These are phyloP conservation scores for Trichophyton rubrum DNA, from an alignment of 2,329 filamentous ascomycete genomes.

Conservation along the genomic window DNA sequence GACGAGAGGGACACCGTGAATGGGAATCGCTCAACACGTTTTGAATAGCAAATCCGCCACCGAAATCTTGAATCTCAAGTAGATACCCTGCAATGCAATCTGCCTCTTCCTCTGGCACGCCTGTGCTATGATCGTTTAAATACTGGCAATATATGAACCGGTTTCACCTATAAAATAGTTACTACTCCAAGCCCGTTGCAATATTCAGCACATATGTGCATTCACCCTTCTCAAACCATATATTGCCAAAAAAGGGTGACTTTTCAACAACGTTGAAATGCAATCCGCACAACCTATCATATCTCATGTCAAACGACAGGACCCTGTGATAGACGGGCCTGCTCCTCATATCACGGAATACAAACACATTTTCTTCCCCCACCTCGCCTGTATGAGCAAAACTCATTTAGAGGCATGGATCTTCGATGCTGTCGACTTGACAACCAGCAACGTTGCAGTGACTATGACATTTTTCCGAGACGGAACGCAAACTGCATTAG, in stretches of 20 bases:
- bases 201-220: no score
- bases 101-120: no score
- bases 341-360: not conserved
- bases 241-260: no score
- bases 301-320: not conserved
- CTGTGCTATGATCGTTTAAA: no score
- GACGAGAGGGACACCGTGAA: not conserved
- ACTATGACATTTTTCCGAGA: conserved; percentile 6
- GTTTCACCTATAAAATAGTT: no score
- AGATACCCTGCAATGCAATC: no score
- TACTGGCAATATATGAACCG: no score
- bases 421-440: conserved; percentile 3
- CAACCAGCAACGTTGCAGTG: not conserved
- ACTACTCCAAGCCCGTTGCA: no score
- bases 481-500: not conserved
- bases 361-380: not conserved
- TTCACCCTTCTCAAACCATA: no score
- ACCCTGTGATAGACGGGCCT: not conserved
- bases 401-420: conserved; percentile 4
- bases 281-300: not conserved
- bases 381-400: not conserved
- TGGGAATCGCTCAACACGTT: no score
- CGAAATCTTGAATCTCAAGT: no score
- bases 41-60: no score
- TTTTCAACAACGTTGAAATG: not conserved